A percentile compares a stretch with the other conserved stretches of the same genome.
Conservation (phyloP, 1,284 basidiomycete species). For the Peniophora sp. region DNA sequence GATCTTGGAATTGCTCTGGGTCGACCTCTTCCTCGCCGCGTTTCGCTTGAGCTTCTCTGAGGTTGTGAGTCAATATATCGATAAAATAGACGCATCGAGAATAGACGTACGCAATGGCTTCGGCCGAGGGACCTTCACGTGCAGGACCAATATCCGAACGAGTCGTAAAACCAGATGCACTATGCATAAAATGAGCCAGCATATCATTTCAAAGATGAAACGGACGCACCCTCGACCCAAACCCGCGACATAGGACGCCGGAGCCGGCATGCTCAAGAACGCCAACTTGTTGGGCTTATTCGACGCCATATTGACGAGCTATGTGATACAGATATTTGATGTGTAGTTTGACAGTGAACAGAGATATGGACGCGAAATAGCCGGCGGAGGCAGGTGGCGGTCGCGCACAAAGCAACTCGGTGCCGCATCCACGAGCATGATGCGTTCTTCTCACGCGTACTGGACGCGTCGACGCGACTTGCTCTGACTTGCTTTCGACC, state of each 20-base stretch:
- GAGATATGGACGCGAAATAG: background rate
- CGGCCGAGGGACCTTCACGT: conserved; percentile 86
- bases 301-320: conserved; percentile 38
- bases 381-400: background rate
- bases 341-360: background rate
- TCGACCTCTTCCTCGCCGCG: conserved; percentile 88
- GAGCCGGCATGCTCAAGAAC: conserved; percentile 81
- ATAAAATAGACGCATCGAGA: background rate
- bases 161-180: conserved; percentile 96
- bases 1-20: conserved; percentile 89
- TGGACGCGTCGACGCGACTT: background rate
- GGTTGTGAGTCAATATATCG: conserved; percentile 6
- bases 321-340: background rate
- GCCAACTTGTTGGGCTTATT: conserved; percentile 70
- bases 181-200: conserved; percentile 21
- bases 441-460: background rate
- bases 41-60: conserved; percentile 71
- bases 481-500: background rate
- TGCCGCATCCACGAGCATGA: no score
- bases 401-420: no score
- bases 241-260: conserved; percentile 93
- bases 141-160: conserved; percentile 99
- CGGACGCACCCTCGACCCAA: conserved; percentile 80
- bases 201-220: conserved; percentile 4
- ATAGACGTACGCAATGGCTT: conserved; percentile 68